phyloP scores from a whole-genome alignment of 768 basidiomycete species.

The Psilocybe cubensis region DNA sequence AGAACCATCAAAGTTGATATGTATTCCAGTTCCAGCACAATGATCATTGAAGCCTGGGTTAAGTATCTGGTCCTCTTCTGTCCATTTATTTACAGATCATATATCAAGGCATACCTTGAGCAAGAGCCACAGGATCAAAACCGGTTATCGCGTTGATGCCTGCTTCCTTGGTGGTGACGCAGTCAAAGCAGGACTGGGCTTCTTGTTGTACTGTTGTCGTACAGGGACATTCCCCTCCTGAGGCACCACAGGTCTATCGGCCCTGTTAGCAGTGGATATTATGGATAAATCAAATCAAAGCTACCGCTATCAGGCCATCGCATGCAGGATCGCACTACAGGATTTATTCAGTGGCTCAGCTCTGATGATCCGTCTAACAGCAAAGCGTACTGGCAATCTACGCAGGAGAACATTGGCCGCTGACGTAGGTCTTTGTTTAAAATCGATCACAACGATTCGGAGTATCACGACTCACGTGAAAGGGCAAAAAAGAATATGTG shows the following conservation, averaged over 20 bases:
- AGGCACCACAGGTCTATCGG: not conserved
- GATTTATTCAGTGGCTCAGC: too few relatives aligned
- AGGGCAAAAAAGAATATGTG: too few relatives aligned
- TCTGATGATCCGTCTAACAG: too few relatives aligned
- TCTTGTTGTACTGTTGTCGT: not conserved
- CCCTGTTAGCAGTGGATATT: not conserved
- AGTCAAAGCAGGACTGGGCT: not conserved
- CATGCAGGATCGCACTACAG: too few relatives aligned
- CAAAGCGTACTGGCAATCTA: too few relatives aligned
- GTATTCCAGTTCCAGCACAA: not conserved
- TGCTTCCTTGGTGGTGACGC: not conserved
- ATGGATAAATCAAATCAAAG: not conserved
- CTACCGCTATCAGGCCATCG: not conserved
- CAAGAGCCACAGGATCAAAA: not conserved
- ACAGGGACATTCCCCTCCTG: not conserved
- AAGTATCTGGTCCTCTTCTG: not conserved
- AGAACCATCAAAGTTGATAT: not conserved
- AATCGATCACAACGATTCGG: too few relatives aligned
- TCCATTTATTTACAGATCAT: too few relatives aligned
- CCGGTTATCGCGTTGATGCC: not conserved
- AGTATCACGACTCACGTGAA: too few relatives aligned
- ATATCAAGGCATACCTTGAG: not conserved
- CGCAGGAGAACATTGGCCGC: too few relatives aligned
- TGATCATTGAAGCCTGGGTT: not conserved
- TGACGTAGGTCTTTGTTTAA: too few relatives aligned